These are phyloP conservation scores for Nitzschia inconspicua DNA, from an alignment of 108 stramenopile species.

Conservation along the genomic window DNA sequence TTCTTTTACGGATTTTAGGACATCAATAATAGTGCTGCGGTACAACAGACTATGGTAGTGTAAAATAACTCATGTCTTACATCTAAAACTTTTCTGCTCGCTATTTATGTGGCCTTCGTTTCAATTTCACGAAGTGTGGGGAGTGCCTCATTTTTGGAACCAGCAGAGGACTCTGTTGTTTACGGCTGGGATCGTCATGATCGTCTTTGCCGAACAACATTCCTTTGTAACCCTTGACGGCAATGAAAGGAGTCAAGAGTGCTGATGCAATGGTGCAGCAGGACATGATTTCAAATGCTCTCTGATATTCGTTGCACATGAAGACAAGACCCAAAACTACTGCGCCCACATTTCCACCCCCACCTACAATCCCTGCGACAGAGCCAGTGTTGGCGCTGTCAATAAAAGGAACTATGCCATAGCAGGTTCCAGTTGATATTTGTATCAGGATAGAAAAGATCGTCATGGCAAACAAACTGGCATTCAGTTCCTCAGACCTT, in stretches of 20 bases:
- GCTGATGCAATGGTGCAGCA: constrained; percentile 32
- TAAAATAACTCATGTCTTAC: too few species aligned
- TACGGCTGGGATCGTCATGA: constrained; percentile 8
- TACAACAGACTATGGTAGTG: too few species aligned
- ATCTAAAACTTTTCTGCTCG: too few species aligned
- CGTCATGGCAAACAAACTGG: constrained; percentile 42
- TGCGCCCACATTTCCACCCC: constrained; percentile 51
- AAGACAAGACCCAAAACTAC: constrained; percentile 24
- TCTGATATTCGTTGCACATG: constrained; percentile 11
- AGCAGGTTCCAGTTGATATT: constrained; percentile 61
- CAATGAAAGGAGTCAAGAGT: constrained; percentile 40
- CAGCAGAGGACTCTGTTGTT: constrained; percentile 16
- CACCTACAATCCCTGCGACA: constrained; percentile 72
- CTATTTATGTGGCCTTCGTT: not conserved
- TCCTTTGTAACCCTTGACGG: constrained; percentile 60
- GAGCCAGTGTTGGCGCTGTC: constrained; percentile 60
- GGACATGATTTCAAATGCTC: constrained; percentile 30
- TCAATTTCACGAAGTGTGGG: constrained; percentile 8
- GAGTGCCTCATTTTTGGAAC: constrained; percentile 11
- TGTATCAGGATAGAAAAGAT: constrained; percentile 62
- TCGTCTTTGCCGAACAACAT: constrained; percentile 44
- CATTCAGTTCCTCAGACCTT: constrained; percentile 8
- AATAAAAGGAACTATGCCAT: constrained; percentile 70
- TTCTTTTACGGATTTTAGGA: too few species aligned
- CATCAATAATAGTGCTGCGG: too few species aligned